Conservation (phyloP, 306 rosid genomes). For the apple (Malus domestica) region DNA sequence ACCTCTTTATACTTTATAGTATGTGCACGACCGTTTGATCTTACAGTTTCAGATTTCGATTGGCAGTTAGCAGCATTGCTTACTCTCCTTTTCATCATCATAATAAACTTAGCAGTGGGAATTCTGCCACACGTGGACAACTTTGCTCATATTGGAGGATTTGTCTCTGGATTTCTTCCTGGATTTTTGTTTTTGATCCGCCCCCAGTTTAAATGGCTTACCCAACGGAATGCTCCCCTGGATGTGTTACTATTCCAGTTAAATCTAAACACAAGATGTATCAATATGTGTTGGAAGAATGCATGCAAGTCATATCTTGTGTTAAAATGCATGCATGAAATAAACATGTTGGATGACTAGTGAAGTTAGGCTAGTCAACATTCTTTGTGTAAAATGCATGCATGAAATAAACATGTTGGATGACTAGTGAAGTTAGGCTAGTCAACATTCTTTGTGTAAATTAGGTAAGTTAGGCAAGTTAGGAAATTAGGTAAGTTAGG, state of each 20-base stretch:
- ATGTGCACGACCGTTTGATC: slow-evolving; percentile 1
- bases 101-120: slow-evolving; percentile 17
- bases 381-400: too few species aligned
- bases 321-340: too few species aligned
- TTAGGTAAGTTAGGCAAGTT: too few species aligned
- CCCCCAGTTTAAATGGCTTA: slow-evolving; percentile 68
- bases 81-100: slow-evolving; percentile 22
- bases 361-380: too few species aligned
- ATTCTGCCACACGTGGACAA: too few species aligned
- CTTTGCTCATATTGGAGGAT: too few species aligned
- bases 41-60: slow-evolving; percentile 16
- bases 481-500: too few species aligned
- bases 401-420: too few species aligned
- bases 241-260: slow-evolving; percentile 18
- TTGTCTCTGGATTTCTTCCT: slow-evolving; percentile 41
- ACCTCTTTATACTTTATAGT: background rate
- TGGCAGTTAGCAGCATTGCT: slow-evolving; percentile 57
- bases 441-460: too few species aligned
- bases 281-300: slow-evolving; percentile 55
- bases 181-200: slow-evolving; percentile 70
- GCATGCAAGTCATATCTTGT: too few species aligned
- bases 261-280: slow-evolving; percentile 56
- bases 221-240: slow-evolving; percentile 29
- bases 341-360: too few species aligned
- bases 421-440: too few species aligned